These are phyloP conservation scores for Microsporum audouinii DNA, from an alignment of 2,329 filamentous ascomycete genomes.

Conservation along the genomic window DNA sequence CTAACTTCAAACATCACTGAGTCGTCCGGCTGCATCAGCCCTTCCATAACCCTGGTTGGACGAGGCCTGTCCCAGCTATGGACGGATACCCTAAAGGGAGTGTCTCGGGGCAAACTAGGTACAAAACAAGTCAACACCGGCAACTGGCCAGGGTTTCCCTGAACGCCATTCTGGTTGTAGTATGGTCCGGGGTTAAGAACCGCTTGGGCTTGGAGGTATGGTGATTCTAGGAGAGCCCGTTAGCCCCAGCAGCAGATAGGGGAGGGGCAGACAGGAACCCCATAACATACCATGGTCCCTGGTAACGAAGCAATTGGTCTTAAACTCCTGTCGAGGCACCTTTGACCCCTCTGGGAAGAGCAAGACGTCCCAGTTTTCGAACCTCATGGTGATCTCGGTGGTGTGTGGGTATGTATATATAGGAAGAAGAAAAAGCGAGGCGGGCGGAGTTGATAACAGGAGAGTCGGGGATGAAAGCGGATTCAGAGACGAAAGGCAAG, in stretches of 20 bases:
- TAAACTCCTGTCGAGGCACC: slow-evolving; percentile 70
- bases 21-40: slow-evolving; percentile 47
- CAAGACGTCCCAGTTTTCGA: slow-evolving; percentile 75
- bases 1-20: slow-evolving; percentile 53
- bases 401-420: neutral
- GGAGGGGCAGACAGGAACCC: neutral
- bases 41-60: slow-evolving; percentile 46
- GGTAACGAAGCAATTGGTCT: slow-evolving; percentile 61
- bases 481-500: neutral
- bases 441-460: slow-evolving; percentile 6
- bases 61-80: slow-evolving; percentile 59
- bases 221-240: slow-evolving; percentile 36
- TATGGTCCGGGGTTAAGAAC: slow-evolving; percentile 25
- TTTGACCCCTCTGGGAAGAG: slow-evolving; percentile 60
- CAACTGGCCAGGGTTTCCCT: slow-evolving; percentile 31
- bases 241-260: neutral
- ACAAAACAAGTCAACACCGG: slow-evolving; percentile 62
- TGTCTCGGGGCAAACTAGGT: slow-evolving; percentile 48
- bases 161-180: slow-evolving; percentile 13
- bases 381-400: slow-evolving; percentile 51
- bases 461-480: neutral
- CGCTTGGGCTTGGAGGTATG: slow-evolving; percentile 37
- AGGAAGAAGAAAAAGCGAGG: slow-evolving; percentile 14
- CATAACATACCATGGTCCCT: slow-evolving; percentile 34
- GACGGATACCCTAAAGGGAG: slow-evolving; percentile 59